phyloP scores from a whole-genome alignment of 106 monocot genomes.

The Dendrobium chrysotoxum region DNA sequence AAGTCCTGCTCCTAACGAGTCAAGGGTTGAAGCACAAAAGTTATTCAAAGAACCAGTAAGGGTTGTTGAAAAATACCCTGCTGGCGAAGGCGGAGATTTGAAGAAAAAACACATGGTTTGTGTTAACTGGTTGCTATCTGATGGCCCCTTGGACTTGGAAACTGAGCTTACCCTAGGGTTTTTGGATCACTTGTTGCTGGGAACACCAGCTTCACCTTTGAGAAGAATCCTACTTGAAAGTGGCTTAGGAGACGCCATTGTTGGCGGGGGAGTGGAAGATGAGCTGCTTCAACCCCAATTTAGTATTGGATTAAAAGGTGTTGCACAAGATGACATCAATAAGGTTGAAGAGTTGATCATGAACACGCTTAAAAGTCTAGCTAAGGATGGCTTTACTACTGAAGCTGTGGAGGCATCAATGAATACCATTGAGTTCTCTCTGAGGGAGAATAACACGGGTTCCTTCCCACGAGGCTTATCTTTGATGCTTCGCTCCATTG shows the following conservation, averaged over 20 bases:
- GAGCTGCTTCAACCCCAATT: slow-evolving; percentile 95
- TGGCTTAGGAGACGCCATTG: slow-evolving; percentile 82
- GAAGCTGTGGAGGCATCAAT: slow-evolving; percentile 97
- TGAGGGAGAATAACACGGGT: slow-evolving; percentile 98
- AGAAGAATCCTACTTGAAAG: slow-evolving; percentile 85
- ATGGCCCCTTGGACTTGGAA: slow-evolving; percentile 65
- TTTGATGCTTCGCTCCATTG: slow-evolving; percentile 94
- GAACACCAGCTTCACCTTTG: slow-evolving; percentile 93
- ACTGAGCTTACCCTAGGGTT: slow-evolving; percentile 89
- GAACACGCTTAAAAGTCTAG: slow-evolving; percentile 64
- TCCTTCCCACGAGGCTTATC: slow-evolving; percentile 94
- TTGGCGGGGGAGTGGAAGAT: slow-evolving; percentile 97
- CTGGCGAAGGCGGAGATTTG: slow-evolving; percentile 63
- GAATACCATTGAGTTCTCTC: slow-evolving; percentile 96
- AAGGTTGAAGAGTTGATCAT: slow-evolving; percentile 81
- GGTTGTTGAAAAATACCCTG: slow-evolving; percentile 86
- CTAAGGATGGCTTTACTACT: slow-evolving; percentile 74
- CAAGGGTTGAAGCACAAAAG: slow-evolving; percentile 78
- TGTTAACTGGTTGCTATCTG: slow-evolving; percentile 88
- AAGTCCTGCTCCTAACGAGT: slow-evolving; percentile 54
- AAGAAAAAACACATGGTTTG: slow-evolving; percentile 93
- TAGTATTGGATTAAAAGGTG: slow-evolving; percentile 89
- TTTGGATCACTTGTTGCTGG: slow-evolving; percentile 85
- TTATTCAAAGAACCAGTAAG: slow-evolving; percentile 71
- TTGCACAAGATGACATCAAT: slow-evolving; percentile 58